Evolutionary conservation across 768 basidiomycete genomes (phyloP).

Genomic region (Boletus pseudo-olivaceus): DNA sequence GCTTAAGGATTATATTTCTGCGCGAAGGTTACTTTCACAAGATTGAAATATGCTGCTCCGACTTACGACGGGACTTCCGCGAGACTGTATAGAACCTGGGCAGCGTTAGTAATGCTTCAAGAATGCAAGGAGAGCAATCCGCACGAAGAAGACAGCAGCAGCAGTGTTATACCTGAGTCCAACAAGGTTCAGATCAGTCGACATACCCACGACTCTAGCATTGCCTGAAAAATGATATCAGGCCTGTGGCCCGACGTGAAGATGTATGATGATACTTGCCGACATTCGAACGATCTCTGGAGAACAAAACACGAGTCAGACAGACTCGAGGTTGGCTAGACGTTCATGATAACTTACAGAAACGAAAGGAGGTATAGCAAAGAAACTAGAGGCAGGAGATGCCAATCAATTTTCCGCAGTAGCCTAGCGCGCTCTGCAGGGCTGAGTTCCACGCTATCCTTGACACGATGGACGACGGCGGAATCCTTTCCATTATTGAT

Average conservation of each 20-base stretch:
- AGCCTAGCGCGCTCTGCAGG: neutral
- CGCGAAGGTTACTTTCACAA: neutral
- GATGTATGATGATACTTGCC: neutral
- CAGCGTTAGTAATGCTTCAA: neutral
- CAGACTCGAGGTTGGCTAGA: neutral
- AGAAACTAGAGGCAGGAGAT: neutral
- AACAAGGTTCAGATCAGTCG: neutral
- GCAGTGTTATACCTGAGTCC: neutral
- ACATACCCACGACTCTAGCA: neutral
- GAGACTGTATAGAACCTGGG: neutral
- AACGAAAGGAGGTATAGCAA: constrained; percentile 1
- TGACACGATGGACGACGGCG: neutral
- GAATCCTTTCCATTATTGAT: neutral
- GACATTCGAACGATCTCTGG: neutral
- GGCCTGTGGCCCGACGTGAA: neutral
- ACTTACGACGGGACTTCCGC: neutral
- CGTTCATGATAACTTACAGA: neutral
- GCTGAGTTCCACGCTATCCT: neutral
- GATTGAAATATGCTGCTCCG: neutral
- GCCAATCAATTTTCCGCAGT: neutral
- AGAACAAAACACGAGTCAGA: neutral
- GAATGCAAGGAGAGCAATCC: neutral
- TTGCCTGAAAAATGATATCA: neutral
- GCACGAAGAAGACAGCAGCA: neutral
- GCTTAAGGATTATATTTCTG: constrained; percentile 38